These are phyloP conservation scores for Dictyophora rubrovolvata DNA, from an alignment of 768 basidiomycete genomes.

Conservation along the genomic window DNA sequence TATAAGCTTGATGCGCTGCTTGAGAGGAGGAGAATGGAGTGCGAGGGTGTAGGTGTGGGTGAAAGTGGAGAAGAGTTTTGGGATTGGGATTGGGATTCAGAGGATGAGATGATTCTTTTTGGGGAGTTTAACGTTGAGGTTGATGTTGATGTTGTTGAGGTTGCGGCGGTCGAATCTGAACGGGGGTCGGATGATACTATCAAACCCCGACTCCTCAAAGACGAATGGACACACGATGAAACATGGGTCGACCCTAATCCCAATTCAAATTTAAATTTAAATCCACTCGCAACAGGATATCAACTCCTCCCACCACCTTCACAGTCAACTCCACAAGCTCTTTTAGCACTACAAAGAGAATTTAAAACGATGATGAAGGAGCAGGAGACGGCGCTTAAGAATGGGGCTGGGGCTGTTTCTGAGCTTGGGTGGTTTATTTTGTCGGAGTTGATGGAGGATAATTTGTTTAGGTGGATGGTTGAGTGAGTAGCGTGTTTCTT, in stretches of 20 bases:
- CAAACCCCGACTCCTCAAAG: too few species aligned
- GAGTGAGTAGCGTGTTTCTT: constrained; percentile 26
- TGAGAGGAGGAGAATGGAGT: constrained; percentile 28
- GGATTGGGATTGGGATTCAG: constrained; percentile 24
- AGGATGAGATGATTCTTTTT: background rate
- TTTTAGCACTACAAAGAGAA: constrained; percentile 51
- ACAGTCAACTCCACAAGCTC: constrained; percentile 43
- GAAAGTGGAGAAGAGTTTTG: constrained; percentile 41
- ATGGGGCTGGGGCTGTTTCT: too few species aligned
- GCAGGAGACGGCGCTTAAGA: too few species aligned
- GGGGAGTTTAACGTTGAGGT: too few species aligned
- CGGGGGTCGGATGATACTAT: too few species aligned
- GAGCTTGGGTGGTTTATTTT: constrained; percentile 68
- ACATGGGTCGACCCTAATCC: constrained; percentile 30
- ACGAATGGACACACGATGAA: constrained; percentile 48
- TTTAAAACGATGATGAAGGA: constrained; percentile 50
- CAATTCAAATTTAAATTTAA: too few species aligned
- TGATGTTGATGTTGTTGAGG: background rate
- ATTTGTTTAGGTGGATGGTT: constrained; percentile 64
- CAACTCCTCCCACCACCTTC: constrained; percentile 51
- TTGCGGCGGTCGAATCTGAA: too few species aligned
- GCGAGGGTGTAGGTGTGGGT: constrained; percentile 23
- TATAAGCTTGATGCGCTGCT: constrained; percentile 44
- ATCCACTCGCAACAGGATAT: constrained; percentile 22
- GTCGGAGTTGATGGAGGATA: constrained; percentile 52